These are phyloP conservation scores for Xylariomycetidae sp. DNA, from an alignment of 2,329 filamentous ascomycete species.

Conservation along the genomic window DNA sequence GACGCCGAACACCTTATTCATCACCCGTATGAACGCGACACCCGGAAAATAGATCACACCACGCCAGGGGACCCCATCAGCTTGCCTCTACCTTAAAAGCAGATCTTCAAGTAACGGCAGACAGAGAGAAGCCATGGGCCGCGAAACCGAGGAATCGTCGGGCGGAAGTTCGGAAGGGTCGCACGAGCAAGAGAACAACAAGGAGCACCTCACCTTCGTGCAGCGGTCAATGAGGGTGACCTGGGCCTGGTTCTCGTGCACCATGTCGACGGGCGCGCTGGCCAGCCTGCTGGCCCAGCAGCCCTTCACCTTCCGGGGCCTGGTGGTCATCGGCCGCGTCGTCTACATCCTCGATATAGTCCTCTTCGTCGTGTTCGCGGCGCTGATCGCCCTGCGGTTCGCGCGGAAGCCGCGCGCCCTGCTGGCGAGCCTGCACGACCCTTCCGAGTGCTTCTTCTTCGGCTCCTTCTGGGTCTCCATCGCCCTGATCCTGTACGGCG, in stretches of 20 bases:
- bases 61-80: too few species aligned
- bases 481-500: constrained; percentile 60
- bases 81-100: too few species aligned
- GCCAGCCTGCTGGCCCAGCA: constrained; percentile 23
- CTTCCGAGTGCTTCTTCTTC: constrained; percentile 62
- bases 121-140: too few species aligned
- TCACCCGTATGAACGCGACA: too few species aligned
- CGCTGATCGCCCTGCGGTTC: constrained; percentile 4
- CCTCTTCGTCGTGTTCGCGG: constrained; percentile 20
- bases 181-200: too few species aligned
- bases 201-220: too few species aligned
- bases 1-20: too few species aligned
- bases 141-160: too few species aligned
- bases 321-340: constrained; percentile 41
- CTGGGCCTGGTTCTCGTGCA: constrained; percentile 30
- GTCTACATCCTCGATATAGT: constrained; percentile 45
- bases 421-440: constrained; percentile 55
- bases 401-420: constrained; percentile 30
- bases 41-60: too few species aligned
- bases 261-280: constrained; percentile 30
- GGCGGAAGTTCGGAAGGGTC: too few species aligned
- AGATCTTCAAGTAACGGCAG: too few species aligned
- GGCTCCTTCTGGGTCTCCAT: constrained; percentile 59
- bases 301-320: constrained; percentile 41
- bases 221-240: too few species aligned